phyloP scores from a whole-genome alignment of 208 protist species.

The Acanthamoeba triangularis region DNA sequence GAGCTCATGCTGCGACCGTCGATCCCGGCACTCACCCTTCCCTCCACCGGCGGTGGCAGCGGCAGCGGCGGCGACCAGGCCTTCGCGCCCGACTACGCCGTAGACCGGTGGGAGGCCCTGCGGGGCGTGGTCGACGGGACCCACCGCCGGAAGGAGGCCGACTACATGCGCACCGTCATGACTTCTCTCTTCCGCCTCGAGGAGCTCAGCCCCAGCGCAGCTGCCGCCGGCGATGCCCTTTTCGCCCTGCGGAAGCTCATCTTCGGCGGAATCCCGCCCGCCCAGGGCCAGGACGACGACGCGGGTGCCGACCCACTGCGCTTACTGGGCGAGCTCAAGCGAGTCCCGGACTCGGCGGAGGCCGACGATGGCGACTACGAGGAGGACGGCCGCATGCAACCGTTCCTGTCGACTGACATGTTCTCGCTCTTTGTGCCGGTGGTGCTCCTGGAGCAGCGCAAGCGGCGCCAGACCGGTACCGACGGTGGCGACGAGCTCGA shows the following conservation, averaged over 20 bases:
- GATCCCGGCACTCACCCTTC: neutral
- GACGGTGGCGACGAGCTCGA: neutral
- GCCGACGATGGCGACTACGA: neutral
- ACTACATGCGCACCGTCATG: constrained; percentile 24
- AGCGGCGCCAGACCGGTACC: neutral
- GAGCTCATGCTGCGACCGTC: neutral
- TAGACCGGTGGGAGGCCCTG: constrained; percentile 43
- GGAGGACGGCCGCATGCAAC: neutral
- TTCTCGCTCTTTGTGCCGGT: neutral
- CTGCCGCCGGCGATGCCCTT: neutral
- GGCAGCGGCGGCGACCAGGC: neutral
- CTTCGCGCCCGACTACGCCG: constrained; percentile 2
- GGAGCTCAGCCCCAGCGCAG: neutral
- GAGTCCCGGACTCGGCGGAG: neutral
- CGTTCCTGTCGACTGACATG: constrained; percentile 4
- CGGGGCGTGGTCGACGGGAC: neutral
- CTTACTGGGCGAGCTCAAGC: neutral
- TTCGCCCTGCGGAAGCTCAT: neutral
- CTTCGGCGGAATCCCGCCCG: neutral
- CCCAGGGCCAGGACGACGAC: neutral
- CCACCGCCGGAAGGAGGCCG: neutral
- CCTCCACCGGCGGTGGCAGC: no score
- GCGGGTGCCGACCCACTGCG: neutral
- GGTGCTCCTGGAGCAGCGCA: neutral
- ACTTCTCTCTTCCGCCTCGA: neutral